Base-by-base conservation (phyloP, 768 basidiomycete species). In the Podaxis sp. region DNA sequence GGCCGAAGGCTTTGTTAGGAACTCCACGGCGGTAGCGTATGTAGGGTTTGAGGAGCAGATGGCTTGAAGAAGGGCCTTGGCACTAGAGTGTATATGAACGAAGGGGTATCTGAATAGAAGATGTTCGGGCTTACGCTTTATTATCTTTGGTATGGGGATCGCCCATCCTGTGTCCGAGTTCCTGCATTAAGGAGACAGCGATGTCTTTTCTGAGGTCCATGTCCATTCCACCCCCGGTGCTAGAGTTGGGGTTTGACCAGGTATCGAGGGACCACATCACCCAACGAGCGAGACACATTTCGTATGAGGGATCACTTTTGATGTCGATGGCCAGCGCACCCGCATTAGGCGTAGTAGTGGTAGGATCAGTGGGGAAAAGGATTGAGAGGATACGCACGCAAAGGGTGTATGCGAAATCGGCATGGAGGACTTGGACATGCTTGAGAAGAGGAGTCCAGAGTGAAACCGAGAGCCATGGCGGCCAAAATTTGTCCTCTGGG, bases 251-350 rank as follows among this genome's bases (percentile, higher is more conserved):
- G 11, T 59, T 66, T 7, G 72, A 72, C 73, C 74, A 79, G 11
- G 67, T 73, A 38, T 80, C 76, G 25, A 82, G 69, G 32, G 77
- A 74, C 90, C 91, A 93, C 21, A 77, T 73, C 3, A 74, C 82
- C 91, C 91, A 93, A 55, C 83, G 81, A 10, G 87, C 86, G 9
- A 91, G 73, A 64, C 85, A 88, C 57, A 77, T 71, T 47, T 80
- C 76, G 66, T 86, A 86, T 1, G 84, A 77, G 5, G 70, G 55
- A 67, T 82, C 82, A 44, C 62, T 38, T 67, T 67, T 21, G 48
- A 61, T 64, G 10, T 70, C 65, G 7, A 64, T 16, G 6, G 48
- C 28, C 0, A 37, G 55, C 27, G 32, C 55, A 38, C 66, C 54
- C 47, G 67, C 53, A 23, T 28, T 57, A 2, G 4, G 27, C 36